Base-by-base conservation (phyloP, 1,284 basidiomycete species). In the Apiotrichum domesticum region DNA sequence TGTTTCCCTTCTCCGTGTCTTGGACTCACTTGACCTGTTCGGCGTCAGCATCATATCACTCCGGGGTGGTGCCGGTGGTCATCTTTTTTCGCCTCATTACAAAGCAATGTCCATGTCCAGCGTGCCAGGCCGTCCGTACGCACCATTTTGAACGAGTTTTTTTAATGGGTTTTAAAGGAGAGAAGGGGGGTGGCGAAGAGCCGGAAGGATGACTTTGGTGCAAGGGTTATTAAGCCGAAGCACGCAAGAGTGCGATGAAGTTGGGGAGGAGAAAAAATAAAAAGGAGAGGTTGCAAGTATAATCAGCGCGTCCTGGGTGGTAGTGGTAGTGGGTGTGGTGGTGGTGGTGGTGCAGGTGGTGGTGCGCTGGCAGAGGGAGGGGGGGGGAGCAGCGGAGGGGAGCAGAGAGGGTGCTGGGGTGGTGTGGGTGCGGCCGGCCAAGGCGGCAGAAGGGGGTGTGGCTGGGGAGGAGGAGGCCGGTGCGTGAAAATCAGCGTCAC, bases 81-180 rank as follows among this genome's bases (percentile, higher is more conserved):
- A n/a, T 9, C 29, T 43, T 39, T 45, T 45, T 45, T 29, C 43
- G 32, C 46, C 7, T 47, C 46, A 47, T 47, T 47, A 35, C 46
- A 15, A 8, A 35, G 46, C 46, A 47, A 35, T 35, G 3, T 11
- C 34, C 6, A 9, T 14, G 15, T 33, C 15, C 35, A 3, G 4
- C 46, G 6, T 6, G 5, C 29, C 29, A 29, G 29, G 29, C 29
- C 29, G 29, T 29, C 29, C 29, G 44, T 37, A 69, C 72, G 63
- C 59, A 74, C 72, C 72, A 74, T 74, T 66, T 71, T 74, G 66
- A 54, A 57, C 61, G 52, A 45, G 54, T 66, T 64, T 67, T 70
- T 60, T 55, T 54, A 6, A 9, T 32, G 41, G 35, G 48, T 37
- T 51, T 52, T 57, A 41, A 50, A 44, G 33, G 49, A 51, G 59